Percentiles rank a stretch among this genome's conserved stretches.
phyloP scores from a whole-genome alignment of 371 early-diverging fungal genomes.

The Mucor indicus region DNA sequence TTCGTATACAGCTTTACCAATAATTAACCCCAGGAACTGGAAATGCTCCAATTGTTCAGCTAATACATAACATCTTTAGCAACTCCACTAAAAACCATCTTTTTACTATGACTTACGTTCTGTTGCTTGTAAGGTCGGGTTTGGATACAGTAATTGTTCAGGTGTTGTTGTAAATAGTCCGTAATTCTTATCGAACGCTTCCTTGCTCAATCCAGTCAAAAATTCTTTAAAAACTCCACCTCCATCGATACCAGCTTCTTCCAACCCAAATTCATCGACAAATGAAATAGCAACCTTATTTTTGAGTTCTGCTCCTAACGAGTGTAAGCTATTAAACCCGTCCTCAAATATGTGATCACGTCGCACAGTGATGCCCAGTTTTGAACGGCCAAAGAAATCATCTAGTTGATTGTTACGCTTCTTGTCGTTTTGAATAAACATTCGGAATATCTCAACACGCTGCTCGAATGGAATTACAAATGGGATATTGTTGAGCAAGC shows the following conservation, averaged over 20 bases:
- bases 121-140: slow-evolving; percentile 59
- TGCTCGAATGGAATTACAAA: slow-evolving; percentile 89
- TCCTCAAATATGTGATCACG: slow-evolving; percentile 86
- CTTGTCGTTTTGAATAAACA: slow-evolving; percentile 71
- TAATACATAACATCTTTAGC: neutral
- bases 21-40: slow-evolving; percentile 86
- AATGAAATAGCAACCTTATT: slow-evolving; percentile 81
- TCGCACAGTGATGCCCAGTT: slow-evolving; percentile 49
- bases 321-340: slow-evolving; percentile 69
- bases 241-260: slow-evolving; percentile 94
- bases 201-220: slow-evolving; percentile 69
- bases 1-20: slow-evolving; percentile 94
- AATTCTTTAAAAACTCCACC: slow-evolving; percentile 85
- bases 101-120: slow-evolving; percentile 41
- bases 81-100: no score
- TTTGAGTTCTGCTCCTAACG: slow-evolving; percentile 61
- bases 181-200: slow-evolving; percentile 81
- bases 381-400: slow-evolving; percentile 17
- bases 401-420: slow-evolving; percentile 24
- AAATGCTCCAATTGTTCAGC: slow-evolving; percentile 66
- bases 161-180: slow-evolving; percentile 77
- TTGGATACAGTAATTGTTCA: slow-evolving; percentile 80
- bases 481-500: slow-evolving; percentile 79
- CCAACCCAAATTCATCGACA: slow-evolving; percentile 79
- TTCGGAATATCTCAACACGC: slow-evolving; percentile 84